These are phyloP conservation scores for Hymenoscyphus linearis DNA, from an alignment of 2,329 filamentous ascomycete species.

Conservation along the genomic window DNA sequence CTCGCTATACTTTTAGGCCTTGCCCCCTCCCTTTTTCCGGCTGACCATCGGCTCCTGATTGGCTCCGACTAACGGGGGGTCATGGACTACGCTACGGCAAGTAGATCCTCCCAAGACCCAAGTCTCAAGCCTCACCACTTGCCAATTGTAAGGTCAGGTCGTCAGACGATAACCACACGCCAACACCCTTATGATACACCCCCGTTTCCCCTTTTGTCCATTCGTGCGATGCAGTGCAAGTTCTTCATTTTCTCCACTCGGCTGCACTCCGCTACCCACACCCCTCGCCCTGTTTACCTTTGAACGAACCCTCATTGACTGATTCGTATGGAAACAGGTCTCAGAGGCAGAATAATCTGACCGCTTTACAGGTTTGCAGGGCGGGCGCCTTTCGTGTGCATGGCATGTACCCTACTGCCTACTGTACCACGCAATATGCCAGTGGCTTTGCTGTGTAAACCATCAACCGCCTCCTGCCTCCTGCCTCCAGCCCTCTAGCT, in stretches of 20 bases:
- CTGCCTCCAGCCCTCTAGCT: neutral
- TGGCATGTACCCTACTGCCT: neutral
- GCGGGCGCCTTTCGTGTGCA: neutral
- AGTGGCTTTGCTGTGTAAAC: neutral
- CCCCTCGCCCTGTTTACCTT: neutral
- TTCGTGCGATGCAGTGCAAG: neutral
- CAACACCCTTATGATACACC: neutral
- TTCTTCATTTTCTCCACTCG: neutral
- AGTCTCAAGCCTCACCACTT: neutral
- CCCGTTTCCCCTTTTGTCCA: neutral
- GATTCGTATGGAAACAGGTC: neutral
- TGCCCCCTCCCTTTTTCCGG: neutral
- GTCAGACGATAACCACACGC: neutral
- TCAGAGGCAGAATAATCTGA: slow-evolving; percentile 1
- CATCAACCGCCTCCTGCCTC: neutral
- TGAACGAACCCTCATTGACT: neutral
- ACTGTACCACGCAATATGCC: neutral
- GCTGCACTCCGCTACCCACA: neutral
- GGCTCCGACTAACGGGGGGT: neutral
- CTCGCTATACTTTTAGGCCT: neutral
- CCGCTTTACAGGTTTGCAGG: slow-evolving; percentile 1
- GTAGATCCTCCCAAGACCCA: neutral
- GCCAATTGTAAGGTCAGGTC: neutral
- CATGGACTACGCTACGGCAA: neutral
- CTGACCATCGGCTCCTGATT: neutral